phyloP scores from a whole-genome alignment of 768 basidiomycete species.

The Tylopilus plumbeoviolaceoides region DNA sequence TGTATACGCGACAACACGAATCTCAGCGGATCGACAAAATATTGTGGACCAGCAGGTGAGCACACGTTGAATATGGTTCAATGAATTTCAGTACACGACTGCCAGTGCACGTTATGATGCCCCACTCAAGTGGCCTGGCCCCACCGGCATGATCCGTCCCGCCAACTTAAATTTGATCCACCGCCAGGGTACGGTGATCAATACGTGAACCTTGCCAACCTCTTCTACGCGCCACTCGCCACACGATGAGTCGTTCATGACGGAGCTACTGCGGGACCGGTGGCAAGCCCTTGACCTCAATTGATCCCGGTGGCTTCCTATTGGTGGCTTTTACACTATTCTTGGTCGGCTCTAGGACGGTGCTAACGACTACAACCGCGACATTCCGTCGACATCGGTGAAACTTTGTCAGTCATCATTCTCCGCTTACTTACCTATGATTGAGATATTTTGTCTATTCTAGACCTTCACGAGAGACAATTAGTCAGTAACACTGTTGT shows the following conservation, averaged over 20 bases:
- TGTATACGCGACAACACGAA: too few relatives aligned
- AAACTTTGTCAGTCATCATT: slow-evolving; percentile 2
- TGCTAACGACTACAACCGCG: not conserved
- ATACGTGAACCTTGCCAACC: not conserved
- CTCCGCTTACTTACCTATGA: not conserved
- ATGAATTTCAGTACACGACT: too few relatives aligned
- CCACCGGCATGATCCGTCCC: too few relatives aligned
- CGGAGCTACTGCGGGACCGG: not conserved
- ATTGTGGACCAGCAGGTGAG: too few relatives aligned
- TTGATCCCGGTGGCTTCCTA: not conserved
- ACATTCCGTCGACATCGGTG: not conserved
- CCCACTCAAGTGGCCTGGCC: too few relatives aligned
- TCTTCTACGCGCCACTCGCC: not conserved
- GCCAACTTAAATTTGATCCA: too few relatives aligned
- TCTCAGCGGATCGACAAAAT: too few relatives aligned
- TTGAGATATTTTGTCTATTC: not conserved
- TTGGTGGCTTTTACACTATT: not conserved
- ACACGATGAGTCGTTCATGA: not conserved
- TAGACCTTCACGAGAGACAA: too few relatives aligned
- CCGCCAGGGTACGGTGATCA: too few relatives aligned
- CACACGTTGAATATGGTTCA: too few relatives aligned
- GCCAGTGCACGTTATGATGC: too few relatives aligned
- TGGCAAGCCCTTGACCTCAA: slow-evolving; percentile 5
- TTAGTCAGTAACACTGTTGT: not conserved
- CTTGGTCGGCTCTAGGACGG: not conserved